phyloP scores from a whole-genome alignment of 805 yeast genomes.

The Metschnikowia similis region DNA sequence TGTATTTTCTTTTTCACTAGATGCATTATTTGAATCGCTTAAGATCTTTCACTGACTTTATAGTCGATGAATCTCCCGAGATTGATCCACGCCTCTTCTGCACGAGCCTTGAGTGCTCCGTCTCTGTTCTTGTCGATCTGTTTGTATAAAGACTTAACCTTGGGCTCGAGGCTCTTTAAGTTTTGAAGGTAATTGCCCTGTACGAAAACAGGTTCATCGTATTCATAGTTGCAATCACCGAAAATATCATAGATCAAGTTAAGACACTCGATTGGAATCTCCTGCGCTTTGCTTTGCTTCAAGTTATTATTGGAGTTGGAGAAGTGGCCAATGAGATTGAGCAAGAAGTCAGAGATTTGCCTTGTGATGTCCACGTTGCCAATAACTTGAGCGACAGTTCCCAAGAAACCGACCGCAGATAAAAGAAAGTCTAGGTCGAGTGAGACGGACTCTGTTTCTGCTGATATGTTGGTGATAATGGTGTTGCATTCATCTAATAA shows the following conservation, averaged over 20 bases:
- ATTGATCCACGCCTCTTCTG: slow-evolving; percentile 64
- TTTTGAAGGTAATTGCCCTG: slow-evolving; percentile 41
- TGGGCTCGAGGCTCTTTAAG: slow-evolving; percentile 42
- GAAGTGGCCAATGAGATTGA: slow-evolving; percentile 13
- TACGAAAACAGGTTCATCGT: slow-evolving; percentile 68
- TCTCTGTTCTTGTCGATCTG: slow-evolving; percentile 62
- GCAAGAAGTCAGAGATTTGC: slow-evolving; percentile 44
- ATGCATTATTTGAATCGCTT: background rate
- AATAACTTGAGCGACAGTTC: slow-evolving; percentile 44
- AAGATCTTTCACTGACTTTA: slow-evolving; percentile 40
- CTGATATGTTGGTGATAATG: slow-evolving; percentile 11
- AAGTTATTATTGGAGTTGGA: slow-evolving; percentile 8
- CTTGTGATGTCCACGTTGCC: slow-evolving; percentile 43
- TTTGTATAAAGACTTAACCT: slow-evolving; percentile 52
- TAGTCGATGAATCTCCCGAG: slow-evolving; percentile 74
- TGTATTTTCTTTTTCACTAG: background rate
- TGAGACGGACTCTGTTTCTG: slow-evolving; percentile 17
- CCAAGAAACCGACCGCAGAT: slow-evolving; percentile 50
- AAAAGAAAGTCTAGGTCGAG: slow-evolving; percentile 35
- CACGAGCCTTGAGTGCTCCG: slow-evolving; percentile 53
- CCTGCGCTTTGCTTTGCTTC: slow-evolving; percentile 21
- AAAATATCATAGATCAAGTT: slow-evolving; percentile 73
- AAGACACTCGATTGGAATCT: slow-evolving; percentile 53
- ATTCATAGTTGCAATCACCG: slow-evolving; percentile 64
- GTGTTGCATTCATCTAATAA: slow-evolving; percentile 21